Evolutionary conservation across 2,329 filamentous ascomycete species (phyloP).

Genomic region (Beauveria asiatica): DNA sequence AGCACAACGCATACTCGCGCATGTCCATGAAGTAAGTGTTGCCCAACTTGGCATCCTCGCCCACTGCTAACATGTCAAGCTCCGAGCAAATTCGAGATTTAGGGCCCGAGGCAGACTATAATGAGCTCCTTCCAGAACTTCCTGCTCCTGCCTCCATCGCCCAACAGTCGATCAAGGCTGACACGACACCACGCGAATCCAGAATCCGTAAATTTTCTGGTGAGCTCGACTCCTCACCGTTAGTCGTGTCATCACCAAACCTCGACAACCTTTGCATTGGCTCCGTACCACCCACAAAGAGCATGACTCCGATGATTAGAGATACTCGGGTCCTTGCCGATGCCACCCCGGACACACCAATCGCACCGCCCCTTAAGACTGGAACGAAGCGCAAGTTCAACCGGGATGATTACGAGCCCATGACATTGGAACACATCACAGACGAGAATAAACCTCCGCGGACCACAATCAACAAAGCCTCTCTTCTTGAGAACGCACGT

Average conservation of each 20-base stretch:
- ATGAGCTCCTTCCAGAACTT: constrained; percentile 62
- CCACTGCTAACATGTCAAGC: constrained; percentile 34
- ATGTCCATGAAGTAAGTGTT: constrained; percentile 55
- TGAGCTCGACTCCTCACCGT: constrained; percentile 17
- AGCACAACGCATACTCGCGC: constrained; percentile 60
- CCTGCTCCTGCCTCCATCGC: constrained; percentile 55
- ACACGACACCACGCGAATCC: constrained; percentile 26
- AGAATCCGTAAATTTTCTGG: constrained; percentile 11
- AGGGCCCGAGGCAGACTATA: constrained; percentile 38
- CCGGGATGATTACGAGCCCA: constrained; percentile 43
- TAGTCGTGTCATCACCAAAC: constrained; percentile 23
- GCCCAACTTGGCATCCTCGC: neutral
- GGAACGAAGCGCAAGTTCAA: constrained; percentile 51
- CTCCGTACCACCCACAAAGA: constrained; percentile 22
- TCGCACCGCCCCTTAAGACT: constrained; percentile 28
- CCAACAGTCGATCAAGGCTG: constrained; percentile 45
- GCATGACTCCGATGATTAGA: constrained; percentile 10
- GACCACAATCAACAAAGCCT: constrained; percentile 18
- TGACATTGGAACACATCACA: constrained; percentile 17
- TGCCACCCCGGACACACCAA: constrained; percentile 11
- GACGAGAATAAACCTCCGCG: constrained; percentile 23
- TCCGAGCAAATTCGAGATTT: constrained; percentile 56
- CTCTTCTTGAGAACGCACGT: constrained; percentile 27
- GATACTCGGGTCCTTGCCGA: constrained; percentile 5
- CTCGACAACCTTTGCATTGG: constrained; percentile 13